phyloP scores from a whole-genome alignment of 75 land plant genomes.

The Picea glauca region DNA sequence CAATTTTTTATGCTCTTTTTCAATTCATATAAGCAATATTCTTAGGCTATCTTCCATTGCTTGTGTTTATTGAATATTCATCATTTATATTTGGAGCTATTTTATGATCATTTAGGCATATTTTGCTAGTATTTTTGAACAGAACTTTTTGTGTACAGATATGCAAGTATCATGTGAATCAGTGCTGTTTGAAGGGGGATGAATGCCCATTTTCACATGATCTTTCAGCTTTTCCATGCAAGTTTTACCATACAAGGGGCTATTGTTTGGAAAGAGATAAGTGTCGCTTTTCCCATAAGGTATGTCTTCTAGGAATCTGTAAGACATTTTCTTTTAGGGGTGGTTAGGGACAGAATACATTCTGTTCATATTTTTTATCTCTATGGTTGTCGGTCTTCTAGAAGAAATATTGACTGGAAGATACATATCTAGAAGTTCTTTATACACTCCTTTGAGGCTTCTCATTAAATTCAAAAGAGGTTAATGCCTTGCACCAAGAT shows the following conservation, averaged over 20 bases:
- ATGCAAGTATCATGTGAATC: constrained; percentile 33
- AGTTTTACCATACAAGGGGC: constrained; percentile 33
- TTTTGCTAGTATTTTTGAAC: no score
- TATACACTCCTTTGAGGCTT: background rate
- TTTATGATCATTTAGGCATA: no score
- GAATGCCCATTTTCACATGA: constrained; percentile 46
- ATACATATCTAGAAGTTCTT: background rate
- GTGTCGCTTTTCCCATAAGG: constrained; percentile 40
- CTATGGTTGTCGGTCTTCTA: background rate
- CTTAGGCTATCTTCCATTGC: no score
- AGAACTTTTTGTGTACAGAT: background rate
- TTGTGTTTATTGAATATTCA: no score
- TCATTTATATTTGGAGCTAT: no score
- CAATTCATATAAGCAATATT: no score
- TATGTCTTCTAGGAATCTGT: constrained; percentile 5
- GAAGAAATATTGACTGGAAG: background rate
- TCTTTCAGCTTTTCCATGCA: constrained; percentile 34
- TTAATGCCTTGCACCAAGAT: no score
- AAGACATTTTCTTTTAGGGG: background rate
- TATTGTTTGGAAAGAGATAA: constrained; percentile 26
- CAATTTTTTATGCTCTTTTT: background rate
- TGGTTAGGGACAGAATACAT: background rate
- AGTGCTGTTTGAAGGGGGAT: constrained; percentile 42
- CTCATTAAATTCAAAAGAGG: no score
- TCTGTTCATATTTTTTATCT: no score